Conservation (phyloP, 176 grass and related monocot species). For the Hsuehochloa calcarea region DNA sequence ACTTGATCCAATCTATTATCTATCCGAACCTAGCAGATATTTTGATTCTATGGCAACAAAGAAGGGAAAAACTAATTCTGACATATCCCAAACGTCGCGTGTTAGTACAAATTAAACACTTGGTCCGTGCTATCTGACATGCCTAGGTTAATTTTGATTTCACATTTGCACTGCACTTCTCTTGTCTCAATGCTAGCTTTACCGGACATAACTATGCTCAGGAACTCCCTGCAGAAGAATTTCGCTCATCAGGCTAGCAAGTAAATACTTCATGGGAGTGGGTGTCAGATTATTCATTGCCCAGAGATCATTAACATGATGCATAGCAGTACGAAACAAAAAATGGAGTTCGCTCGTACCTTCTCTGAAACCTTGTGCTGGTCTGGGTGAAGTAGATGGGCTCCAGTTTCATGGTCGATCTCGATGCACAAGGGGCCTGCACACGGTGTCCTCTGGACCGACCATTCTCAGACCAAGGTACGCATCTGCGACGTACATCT, state of each 20-base stretch:
- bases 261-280: not conserved
- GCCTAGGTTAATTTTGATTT: too few relatives aligned
- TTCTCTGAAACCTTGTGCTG: constrained; percentile 50
- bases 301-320: not conserved
- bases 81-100: too few relatives aligned
- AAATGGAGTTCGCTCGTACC: not conserved
- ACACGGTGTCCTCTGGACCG: not conserved
- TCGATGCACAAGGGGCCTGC: constrained; percentile 47
- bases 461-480: constrained; percentile 62
- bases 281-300: not conserved
- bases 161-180: too few relatives aligned
- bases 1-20: too few relatives aligned
- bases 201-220: constrained; percentile 44
- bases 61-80: too few relatives aligned
- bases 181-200: too few relatives aligned
- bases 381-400: constrained; percentile 75
- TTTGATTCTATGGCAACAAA: too few relatives aligned
- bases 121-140: too few relatives aligned
- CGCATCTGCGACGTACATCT: constrained; percentile 62
- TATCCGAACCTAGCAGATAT: too few relatives aligned
- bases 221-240: constrained; percentile 52
- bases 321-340: not conserved
- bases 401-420: constrained; percentile 52
- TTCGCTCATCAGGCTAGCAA: too few relatives aligned
- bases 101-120: constrained; percentile 17